Evolutionary conservation across 1,139 yeast species (phyloP).

Genomic region (Saccharomycopsis hybrid): DNA sequence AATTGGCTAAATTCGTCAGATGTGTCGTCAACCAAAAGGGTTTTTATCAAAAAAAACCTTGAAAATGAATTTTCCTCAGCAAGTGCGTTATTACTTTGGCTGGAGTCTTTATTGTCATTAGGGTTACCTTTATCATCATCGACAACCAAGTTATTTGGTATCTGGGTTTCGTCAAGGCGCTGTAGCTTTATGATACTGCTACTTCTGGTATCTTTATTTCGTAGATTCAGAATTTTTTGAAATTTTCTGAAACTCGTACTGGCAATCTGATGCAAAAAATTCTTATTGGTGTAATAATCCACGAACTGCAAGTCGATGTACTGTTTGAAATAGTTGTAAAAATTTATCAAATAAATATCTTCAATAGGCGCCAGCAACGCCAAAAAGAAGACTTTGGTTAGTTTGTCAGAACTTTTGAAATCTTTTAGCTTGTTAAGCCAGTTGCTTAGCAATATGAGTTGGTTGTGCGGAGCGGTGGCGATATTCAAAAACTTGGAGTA

Average conservation of each 20-base stretch:
- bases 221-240: neutral
- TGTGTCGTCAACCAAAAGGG: constrained; percentile 26
- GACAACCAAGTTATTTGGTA: too few relatives aligned
- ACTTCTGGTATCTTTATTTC: neutral
- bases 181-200: constrained; percentile 5
- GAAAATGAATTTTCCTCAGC: too few relatives aligned
- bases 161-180: neutral
- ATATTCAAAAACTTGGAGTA: constrained; percentile 62
- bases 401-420: constrained; percentile 31
- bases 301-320: constrained; percentile 36
- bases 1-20: constrained; percentile 24
- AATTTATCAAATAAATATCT: constrained; percentile 41
- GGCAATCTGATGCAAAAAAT: constrained; percentile 45
- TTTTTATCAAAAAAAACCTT: constrained; percentile 25
- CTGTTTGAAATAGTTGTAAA: constrained; percentile 38
- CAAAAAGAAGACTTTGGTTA: constrained; percentile 27
- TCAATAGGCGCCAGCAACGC: constrained; percentile 29
- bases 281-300: constrained; percentile 38
- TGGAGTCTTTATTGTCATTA: constrained; percentile 1
- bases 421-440: constrained; percentile 37
- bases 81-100: constrained; percentile 22
- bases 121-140: too few relatives aligned
- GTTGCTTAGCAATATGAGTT: constrained; percentile 43
- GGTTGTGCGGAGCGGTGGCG: constrained; percentile 37
- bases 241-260: constrained; percentile 1